Base-by-base conservation (phyloP, 2,329 filamentous ascomycete species). In the Alternaria triticimaculans region DNA sequence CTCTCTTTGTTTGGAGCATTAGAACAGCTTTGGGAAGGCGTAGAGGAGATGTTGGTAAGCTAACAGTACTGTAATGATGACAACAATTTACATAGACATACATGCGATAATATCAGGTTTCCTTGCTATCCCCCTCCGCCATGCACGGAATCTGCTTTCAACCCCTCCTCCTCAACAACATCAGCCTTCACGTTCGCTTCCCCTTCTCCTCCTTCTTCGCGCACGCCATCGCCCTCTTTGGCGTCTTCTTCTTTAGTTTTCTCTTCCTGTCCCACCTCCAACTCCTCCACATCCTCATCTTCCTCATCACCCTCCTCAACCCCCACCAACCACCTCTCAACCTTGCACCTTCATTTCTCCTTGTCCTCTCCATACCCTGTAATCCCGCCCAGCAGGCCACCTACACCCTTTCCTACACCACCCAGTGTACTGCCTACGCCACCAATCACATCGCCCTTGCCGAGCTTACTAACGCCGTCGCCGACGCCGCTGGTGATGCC, bases 401-500 rank as follows among this genome's bases (percentile, higher is more conserved):
- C 77, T 49, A 81, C 74, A 1, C 79, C 79, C 45, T 71, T 75
- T 2, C 73, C 71, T 0, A 83, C 81, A 23, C 82, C 82, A 14
- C 81, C 81, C 18, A 82, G 72, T 6, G 79, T 82, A 12, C 77
- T 80, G 7, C 80, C 79, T 7, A 84, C 65, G 3, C 81, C 81
- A 3, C 82, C 82, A 23, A 83, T 72, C 2, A 84, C 70, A 69
- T 84, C 80, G 1, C 82, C 82, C 50, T 80, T 81, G 1, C 82
- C 82, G 2, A 84, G 56, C 65, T 82, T 82, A 3, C 78, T 80
- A 6, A 84, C 80, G 2, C 82, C 82, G n/a, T 82, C 80, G 5
- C 82, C 82, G 3, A 84, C 53, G 4, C 82, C 82, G 5, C 78
- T 74, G 2, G 80, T 81, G 23, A 82, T 75, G 3, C 81, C 80